A percentile compares a stretch with the other conserved stretches of the same genome.
Conservation (phyloP, 495 filamentous ascomycete species). For the Entonaema liquescens region DNA sequence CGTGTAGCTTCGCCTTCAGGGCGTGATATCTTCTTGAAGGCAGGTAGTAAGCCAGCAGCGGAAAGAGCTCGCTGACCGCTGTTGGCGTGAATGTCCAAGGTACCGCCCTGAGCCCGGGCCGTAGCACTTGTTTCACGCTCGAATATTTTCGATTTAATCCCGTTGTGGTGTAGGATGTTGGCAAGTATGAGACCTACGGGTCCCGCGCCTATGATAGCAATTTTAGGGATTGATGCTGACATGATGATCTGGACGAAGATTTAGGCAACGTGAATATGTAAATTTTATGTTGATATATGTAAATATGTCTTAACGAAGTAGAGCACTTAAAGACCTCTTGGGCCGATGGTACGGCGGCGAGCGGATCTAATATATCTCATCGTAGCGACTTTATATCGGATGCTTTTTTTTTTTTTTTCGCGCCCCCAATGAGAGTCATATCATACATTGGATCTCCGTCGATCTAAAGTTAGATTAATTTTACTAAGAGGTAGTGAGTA, state of each 20-base stretch:
- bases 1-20: slow-evolving; percentile 53
- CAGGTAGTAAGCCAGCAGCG: slow-evolving; percentile 59
- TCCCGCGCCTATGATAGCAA: slow-evolving; percentile 68
- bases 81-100: slow-evolving; percentile 63
- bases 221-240: slow-evolving; percentile 43
- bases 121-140: slow-evolving; percentile 57
- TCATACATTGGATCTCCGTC: neutral
- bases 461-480: neutral
- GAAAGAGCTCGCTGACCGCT: slow-evolving; percentile 61
- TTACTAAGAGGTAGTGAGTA: neutral
- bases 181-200: slow-evolving; percentile 66
- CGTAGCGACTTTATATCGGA: neutral
- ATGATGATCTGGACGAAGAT: neutral
- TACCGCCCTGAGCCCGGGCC: slow-evolving; percentile 59
- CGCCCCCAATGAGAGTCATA: neutral
- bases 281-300: neutral
- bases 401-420: neutral
- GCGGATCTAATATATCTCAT: neutral
- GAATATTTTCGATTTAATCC: slow-evolving; percentile 61
- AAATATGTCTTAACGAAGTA: neutral
- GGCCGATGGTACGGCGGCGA: neutral
- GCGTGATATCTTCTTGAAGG: slow-evolving; percentile 56
- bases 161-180: slow-evolving; percentile 59
- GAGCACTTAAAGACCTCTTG: neutral
- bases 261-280: neutral